Base-by-base conservation (phyloP, 2,329 filamentous ascomycete genomes). In the Beauveria bassiana region DNA sequence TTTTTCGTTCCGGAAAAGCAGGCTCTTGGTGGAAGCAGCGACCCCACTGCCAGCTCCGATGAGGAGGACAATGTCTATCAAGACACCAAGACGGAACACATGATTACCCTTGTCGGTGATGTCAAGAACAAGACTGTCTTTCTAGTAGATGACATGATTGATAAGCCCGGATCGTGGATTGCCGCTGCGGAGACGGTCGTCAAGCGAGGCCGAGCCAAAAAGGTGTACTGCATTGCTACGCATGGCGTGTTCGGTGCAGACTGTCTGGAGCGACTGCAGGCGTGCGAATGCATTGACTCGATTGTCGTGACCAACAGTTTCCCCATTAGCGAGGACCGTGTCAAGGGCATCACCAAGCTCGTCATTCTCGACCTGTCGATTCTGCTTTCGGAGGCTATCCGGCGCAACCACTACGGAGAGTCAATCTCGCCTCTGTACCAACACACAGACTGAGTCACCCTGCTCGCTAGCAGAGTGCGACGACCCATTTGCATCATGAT, bases 61-160 rank as follows among this genome's bases (percentile, higher is more conserved):
- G 93, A 97, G 64, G 95, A 98, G 74, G 95, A 99, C 69, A 91
- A 96, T 67, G 86, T 87, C n/a, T 85, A 93, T 58, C 85, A 88
- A 68, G 86, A 93, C 67, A 86, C 88, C 12, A 87, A 88, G 64
- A 81, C 93, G 24, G 95, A 99, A 77, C 92, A 93, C 70, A 96
- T 93, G 79, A 96, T 99, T 68, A 99, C 95, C 0, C 81, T 99
- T n/a, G 95, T 99, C 16, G 95, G 95, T 64, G 91, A 98, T 69
- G 95, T 99, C 63, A 89, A 87, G 70, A 86, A 91, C 71, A 86
- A 91, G 62, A 88, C 91, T 0, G 95, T 98, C 59, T 89, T 99
- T 72, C 92, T 99, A 64, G 90, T 99, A 55, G 95, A 99, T 73
- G 95, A 99, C 73, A 98, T 99, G 90, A 97, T 99, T 70, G 95